Evolutionary conservation across 1,284 basidiomycete genomes (phyloP).

Genomic region (Anthracocystis panici-leucophaei): DNA sequence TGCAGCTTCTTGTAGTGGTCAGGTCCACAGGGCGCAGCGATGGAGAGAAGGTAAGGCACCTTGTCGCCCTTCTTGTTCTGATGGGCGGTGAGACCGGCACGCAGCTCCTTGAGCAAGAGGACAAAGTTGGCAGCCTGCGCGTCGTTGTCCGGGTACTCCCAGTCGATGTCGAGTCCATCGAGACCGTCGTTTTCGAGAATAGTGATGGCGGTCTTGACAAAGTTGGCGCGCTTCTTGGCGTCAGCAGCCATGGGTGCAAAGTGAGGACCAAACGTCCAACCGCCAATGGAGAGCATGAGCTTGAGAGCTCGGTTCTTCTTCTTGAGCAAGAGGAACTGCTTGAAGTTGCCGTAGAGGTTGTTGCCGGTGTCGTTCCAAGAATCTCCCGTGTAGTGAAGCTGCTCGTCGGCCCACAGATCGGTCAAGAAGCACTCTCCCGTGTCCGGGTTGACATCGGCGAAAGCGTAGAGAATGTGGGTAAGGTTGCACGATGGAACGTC

Average conservation of each 20-base stretch:
- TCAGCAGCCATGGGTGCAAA: conserved; percentile 63
- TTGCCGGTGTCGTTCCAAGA: conserved; percentile 71
- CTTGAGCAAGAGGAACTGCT: conserved; percentile 86
- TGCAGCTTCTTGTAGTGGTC: conserved; percentile 78
- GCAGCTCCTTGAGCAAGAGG: conserved; percentile 78
- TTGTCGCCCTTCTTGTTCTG: conserved; percentile 73
- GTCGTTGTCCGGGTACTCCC: conserved; percentile 83
- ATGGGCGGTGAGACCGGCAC: conserved; percentile 78
- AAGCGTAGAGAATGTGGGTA: conserved; percentile 87
- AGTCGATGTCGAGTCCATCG: conserved; percentile 82
- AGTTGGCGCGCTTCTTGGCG: conserved; percentile 74
- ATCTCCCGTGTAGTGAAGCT: conserved; percentile 76
- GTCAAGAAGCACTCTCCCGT: conserved; percentile 76
- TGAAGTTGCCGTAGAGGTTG: conserved; percentile 88
- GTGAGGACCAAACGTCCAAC: conserved; percentile 69
- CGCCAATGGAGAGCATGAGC: conserved; percentile 70
- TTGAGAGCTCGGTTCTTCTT: conserved; percentile 75
- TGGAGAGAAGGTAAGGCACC: conserved; percentile 77
- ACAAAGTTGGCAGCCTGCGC: conserved; percentile 81
- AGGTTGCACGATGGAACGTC: conserved; percentile 77
- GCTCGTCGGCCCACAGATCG: conserved; percentile 83
- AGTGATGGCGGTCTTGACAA: conserved; percentile 79
- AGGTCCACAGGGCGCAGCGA: conserved; percentile 83
- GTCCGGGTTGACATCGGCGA: conserved; percentile 81
- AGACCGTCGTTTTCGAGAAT: conserved; percentile 87